Percentiles rank a stretch among this genome's conserved stretches.
Evolutionary conservation across 169 alveolate species (phyloP).

Genomic region (Eimeria brunetti): DNA sequence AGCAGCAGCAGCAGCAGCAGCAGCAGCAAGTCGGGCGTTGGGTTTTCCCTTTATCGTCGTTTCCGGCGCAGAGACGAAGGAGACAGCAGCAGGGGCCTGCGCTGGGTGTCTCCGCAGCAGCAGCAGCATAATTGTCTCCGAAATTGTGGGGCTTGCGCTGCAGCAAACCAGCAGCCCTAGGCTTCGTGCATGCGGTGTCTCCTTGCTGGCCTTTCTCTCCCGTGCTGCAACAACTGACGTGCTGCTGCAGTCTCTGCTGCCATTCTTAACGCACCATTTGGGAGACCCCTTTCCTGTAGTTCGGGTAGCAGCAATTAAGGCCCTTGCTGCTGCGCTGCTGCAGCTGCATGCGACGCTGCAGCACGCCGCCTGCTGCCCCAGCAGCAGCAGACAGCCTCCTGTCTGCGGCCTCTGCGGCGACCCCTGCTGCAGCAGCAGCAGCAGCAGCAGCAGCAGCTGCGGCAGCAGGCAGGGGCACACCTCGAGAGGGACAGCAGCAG

Average conservation of each 20-base stretch:
- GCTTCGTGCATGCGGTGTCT: constrained; percentile 55
- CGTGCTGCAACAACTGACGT: constrained; percentile 56
- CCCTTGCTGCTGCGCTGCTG: constrained; percentile 69
- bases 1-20: constrained; percentile 60
- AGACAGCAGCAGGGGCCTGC: constrained; percentile 15
- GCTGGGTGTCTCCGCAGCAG: constrained; percentile 71
- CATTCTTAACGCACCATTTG: constrained; percentile 28
- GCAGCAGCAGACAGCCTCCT: background rate
- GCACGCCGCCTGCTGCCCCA: constrained; percentile 28
- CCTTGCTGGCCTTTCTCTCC: constrained; percentile 48
- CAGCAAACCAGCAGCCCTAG: constrained; percentile 60
- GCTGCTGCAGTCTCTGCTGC: constrained; percentile 70
- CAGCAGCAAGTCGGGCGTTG: constrained; percentile 7
- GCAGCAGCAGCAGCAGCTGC: background rate
- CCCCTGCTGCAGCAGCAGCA: constrained; percentile 28
- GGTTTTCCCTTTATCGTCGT: background rate
- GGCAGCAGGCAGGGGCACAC: constrained; percentile 6
- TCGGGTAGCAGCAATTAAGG: constrained; percentile 49
- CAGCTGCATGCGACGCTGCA: constrained; percentile 60
- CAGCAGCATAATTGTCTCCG: background rate
- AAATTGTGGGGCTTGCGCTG: constrained; percentile 47
- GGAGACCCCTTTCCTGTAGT: constrained; percentile 63
- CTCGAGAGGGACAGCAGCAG: background rate
- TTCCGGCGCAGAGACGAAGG: background rate
- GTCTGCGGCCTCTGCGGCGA: constrained; percentile 32